A percentile compares a stretch with the other conserved stretches of the same genome.
Conservation (phyloP, 2,329 filamentous ascomycete species). For the Nothophaeocryptopus gaeumannii region DNA sequence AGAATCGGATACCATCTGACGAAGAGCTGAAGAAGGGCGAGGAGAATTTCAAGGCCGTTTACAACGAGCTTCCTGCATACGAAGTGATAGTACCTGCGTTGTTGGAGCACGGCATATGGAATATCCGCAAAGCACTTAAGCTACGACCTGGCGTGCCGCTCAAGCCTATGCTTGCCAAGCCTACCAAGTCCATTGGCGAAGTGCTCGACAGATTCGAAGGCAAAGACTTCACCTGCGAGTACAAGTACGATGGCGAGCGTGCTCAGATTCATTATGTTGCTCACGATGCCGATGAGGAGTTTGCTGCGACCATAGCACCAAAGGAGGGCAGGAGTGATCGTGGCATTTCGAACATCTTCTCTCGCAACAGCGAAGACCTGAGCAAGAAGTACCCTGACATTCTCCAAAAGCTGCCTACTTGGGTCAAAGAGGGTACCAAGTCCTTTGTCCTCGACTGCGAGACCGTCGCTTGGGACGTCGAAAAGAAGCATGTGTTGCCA, state of each 20-base stretch:
- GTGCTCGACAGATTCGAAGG: slow-evolving; percentile 94
- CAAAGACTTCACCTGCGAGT: slow-evolving; percentile 95
- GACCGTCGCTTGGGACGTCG: slow-evolving; percentile 94
- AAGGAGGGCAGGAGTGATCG: slow-evolving; percentile 64
- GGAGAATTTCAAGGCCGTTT: slow-evolving; percentile 78
- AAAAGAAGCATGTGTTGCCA: slow-evolving; percentile 89
- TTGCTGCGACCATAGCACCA: slow-evolving; percentile 57
- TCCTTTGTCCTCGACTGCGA: slow-evolving; percentile 99
- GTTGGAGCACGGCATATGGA: slow-evolving; percentile 79
- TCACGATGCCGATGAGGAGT: slow-evolving; percentile 69
- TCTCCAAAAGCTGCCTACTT: slow-evolving; percentile 77
- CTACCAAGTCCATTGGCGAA: slow-evolving; percentile 96
- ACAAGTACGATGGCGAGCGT: slow-evolving; percentile 97
- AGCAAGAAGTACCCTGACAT: slow-evolving; percentile 98
- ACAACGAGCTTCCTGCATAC: slow-evolving; percentile 88
- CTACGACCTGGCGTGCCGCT: slow-evolving; percentile 89
- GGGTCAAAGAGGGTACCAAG: slow-evolving; percentile 85
- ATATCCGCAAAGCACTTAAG: slow-evolving; percentile 80
- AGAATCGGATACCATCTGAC: slow-evolving; percentile 63
- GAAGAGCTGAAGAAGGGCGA: slow-evolving; percentile 81
- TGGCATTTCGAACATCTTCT: slow-evolving; percentile 91
- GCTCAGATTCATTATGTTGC: slow-evolving; percentile 98
- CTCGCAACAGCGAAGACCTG: slow-evolving; percentile 91
- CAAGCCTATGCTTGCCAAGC: slow-evolving; percentile 98
- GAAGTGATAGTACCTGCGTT: slow-evolving; percentile 91